Percentiles rank a stretch among this genome's conserved stretches.
These are phyloP conservation scores for Blastobotrys elegans DNA, from an alignment of 1,139 yeast species.

Conservation along the genomic window DNA sequence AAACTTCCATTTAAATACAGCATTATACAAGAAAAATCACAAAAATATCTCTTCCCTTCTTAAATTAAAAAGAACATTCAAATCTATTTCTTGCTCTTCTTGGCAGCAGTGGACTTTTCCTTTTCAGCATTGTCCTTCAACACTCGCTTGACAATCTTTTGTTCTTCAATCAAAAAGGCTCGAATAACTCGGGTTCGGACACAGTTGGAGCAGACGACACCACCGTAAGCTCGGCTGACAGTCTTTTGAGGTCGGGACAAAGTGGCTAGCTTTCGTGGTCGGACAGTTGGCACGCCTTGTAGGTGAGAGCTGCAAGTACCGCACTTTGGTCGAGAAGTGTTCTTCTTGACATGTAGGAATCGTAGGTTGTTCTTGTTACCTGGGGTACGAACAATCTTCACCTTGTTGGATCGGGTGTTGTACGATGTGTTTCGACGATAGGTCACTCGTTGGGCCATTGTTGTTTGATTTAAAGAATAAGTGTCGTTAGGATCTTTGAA, in stretches of 20 bases:
- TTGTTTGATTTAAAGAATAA: slow-evolving; percentile 4
- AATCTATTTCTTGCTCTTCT: slow-evolving; percentile 30
- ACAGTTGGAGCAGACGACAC: slow-evolving; percentile 97
- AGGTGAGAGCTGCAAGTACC: slow-evolving; percentile 96
- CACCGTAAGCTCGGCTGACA: slow-evolving; percentile 99
- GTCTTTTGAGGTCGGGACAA: slow-evolving; percentile 96
- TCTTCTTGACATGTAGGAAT: slow-evolving; percentile 96
- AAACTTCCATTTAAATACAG: not conserved
- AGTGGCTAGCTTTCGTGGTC: slow-evolving; percentile 97
- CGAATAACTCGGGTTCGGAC: slow-evolving; percentile 98
- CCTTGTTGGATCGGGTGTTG: slow-evolving; percentile 99
- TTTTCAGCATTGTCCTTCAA: slow-evolving; percentile 90
- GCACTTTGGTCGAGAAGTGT: slow-evolving; percentile 94
- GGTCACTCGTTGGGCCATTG: slow-evolving; percentile 77
- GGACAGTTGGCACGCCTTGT: slow-evolving; percentile 82
- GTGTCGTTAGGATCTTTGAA: not conserved
- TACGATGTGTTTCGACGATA: slow-evolving; percentile 81
- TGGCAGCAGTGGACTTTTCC: slow-evolving; percentile 50
- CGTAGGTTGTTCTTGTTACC: slow-evolving; percentile 72
- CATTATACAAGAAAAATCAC: not conserved
- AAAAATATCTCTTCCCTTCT: not conserved
- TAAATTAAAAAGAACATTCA: not conserved
- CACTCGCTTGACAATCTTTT: slow-evolving; percentile 98
- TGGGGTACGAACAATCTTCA: slow-evolving; percentile 99
- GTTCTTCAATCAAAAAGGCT: slow-evolving; percentile 99